Percentiles rank a stretch among this genome's conserved stretches.
Evolutionary conservation across 768 basidiomycete species (phyloP).

Genomic region (Lactifluus pinguis): DNA sequence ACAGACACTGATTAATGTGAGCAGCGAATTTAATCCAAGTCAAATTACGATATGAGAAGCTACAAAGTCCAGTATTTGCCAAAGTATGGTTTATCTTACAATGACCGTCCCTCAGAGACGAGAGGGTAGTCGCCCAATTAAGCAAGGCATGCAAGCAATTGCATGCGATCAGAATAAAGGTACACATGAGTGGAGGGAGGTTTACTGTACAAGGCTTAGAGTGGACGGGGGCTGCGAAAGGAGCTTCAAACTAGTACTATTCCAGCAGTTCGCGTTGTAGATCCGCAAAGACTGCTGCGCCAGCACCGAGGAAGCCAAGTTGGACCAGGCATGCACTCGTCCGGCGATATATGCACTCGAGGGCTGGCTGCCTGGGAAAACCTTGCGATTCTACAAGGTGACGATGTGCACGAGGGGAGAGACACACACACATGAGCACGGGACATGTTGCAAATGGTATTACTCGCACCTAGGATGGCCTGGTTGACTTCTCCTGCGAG

Average conservation of each 20-base stretch:
- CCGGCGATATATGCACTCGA: constrained; percentile 75
- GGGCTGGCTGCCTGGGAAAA: constrained; percentile 54
- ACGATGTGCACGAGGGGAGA: not conserved
- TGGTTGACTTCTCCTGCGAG: constrained; percentile 74
- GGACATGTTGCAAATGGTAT: not conserved
- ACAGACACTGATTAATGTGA: not conserved
- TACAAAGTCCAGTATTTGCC: not conserved
- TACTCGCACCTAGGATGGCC: constrained; percentile 65
- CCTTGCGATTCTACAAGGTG: constrained; percentile 60
- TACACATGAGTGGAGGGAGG: constrained; percentile 8
- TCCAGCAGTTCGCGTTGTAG: constrained; percentile 60
- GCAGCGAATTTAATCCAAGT: not conserved
- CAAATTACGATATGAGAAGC: not conserved
- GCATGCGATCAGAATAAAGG: constrained; percentile 1
- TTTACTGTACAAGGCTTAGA: constrained; percentile 10
- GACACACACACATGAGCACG: not conserved
- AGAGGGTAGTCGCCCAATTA: not conserved
- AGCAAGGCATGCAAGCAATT: not conserved
- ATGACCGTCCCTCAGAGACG: not conserved
- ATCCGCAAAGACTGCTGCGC: constrained; percentile 75
- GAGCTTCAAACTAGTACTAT: not conserved
- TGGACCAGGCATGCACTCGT: constrained; percentile 59
- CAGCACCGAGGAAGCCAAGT: constrained; percentile 62
- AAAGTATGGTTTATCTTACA: not conserved
- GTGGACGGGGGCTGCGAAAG: not conserved